These are phyloP conservation scores for Leishmania arabica DNA, from an alignment of 208 protist species.

Conservation along the genomic window DNA sequence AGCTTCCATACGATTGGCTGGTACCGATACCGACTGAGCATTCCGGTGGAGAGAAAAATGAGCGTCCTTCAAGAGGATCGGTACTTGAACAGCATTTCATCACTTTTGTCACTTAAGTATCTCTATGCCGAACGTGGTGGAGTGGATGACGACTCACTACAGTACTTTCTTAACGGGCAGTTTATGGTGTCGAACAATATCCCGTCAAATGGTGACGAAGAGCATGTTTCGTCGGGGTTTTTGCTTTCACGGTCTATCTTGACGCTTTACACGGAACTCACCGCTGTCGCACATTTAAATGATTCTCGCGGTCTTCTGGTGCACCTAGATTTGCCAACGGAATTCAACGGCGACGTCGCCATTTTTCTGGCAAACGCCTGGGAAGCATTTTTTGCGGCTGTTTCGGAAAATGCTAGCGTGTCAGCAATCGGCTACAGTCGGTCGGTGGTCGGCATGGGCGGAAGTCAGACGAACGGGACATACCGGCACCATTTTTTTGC, in stretches of 20 bases:
- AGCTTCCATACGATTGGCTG: constrained; percentile 32
- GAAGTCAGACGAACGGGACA: constrained; percentile 27
- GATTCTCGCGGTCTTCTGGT: constrained; percentile 62
- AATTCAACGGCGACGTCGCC: constrained; percentile 44
- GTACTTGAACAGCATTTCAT: constrained; percentile 49
- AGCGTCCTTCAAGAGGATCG: constrained; percentile 33
- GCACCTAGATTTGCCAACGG: constrained; percentile 53
- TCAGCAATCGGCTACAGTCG: constrained; percentile 57
- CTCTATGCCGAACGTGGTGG: constrained; percentile 49
- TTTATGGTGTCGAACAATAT: constrained; percentile 55
- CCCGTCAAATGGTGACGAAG: constrained; percentile 8
- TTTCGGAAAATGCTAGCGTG: constrained; percentile 45
- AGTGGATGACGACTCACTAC: constrained; percentile 51
- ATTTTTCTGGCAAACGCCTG: constrained; percentile 51
- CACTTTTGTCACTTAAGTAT: constrained; percentile 52
- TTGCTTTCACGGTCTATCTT: constrained; percentile 65
- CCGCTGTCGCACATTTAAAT: constrained; percentile 44
- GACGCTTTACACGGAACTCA: constrained; percentile 43
- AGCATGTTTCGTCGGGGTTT: constrained; percentile 56
- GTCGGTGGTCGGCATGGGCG: constrained; percentile 40
- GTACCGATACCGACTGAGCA: constrained; percentile 66
- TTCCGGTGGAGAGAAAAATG: constrained; percentile 34
- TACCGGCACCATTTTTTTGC: constrained; percentile 81
- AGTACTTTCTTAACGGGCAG: constrained; percentile 50
- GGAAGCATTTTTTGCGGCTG: constrained; percentile 53